Percentiles rank a stretch among this genome's conserved stretches.
These are phyloP conservation scores for Polyporus tsugae DNA, from an alignment of 1,284 basidiomycete species.

Conservation along the genomic window DNA sequence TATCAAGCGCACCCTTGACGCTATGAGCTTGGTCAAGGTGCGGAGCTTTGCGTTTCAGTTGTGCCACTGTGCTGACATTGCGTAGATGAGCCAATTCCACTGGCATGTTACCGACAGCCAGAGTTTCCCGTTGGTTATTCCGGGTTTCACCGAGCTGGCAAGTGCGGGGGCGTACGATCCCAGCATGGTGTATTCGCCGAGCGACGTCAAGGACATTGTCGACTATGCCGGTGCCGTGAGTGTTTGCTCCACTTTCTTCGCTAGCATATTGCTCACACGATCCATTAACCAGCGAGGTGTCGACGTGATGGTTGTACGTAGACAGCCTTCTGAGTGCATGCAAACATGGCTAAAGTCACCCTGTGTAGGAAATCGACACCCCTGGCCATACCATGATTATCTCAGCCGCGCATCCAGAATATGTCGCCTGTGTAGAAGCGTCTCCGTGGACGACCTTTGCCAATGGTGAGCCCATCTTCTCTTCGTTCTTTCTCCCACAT, in stretches of 20 bases:
- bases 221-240: constrained; percentile 75
- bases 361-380: constrained; percentile 61
- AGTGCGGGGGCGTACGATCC: constrained; percentile 72
- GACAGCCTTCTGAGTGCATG: too few species aligned
- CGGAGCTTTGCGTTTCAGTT: background rate
- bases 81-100: constrained; percentile 72
- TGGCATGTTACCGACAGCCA: constrained; percentile 83
- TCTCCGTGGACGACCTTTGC: constrained; percentile 72
- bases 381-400: constrained; percentile 84
- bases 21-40: constrained; percentile 89
- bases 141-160: constrained; percentile 68
- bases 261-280: background rate
- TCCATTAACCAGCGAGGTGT: constrained; percentile 67
- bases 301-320: constrained; percentile 66
- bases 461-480: constrained; percentile 48
- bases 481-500: background rate
- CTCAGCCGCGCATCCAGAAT: constrained; percentile 69
- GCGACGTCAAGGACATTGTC: constrained; percentile 70
- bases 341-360: background rate
- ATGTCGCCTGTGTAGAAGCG: constrained; percentile 73
- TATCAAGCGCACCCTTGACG: constrained; percentile 79
- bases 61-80: constrained; percentile 29
- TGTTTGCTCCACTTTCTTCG: constrained; percentile 7
- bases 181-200: constrained; percentile 61
- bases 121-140: constrained; percentile 77